phyloP scores from a whole-genome alignment of 2,329 filamentous ascomycete species.

The Diplodia scrobiculata region DNA sequence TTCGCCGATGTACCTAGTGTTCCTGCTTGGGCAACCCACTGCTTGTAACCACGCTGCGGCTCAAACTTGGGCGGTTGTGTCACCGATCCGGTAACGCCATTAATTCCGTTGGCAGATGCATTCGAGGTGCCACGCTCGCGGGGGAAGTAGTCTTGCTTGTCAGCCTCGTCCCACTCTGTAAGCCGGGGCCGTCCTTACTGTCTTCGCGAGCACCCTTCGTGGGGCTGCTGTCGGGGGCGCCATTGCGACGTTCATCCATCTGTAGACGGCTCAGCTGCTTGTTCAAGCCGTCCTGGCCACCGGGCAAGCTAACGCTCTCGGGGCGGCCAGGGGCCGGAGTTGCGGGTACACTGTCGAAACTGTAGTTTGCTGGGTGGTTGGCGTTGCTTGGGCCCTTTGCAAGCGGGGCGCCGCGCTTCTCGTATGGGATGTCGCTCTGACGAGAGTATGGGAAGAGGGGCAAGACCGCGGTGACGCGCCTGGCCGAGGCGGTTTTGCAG shows the following conservation, averaged over 20 bases:
- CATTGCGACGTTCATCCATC: conserved; percentile 59
- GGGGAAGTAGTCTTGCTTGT: conserved; percentile 32
- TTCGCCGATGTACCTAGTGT: conserved; percentile 61
- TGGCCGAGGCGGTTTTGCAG: conserved; percentile 91
- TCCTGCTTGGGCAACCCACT: conserved; percentile 97
- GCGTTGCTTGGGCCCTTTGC: conserved; percentile 61
- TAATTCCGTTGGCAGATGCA: conserved; percentile 56
- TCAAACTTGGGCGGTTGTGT: conserved; percentile 60
- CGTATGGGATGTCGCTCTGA: conserved; percentile 95
- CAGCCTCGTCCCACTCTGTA: conserved; percentile 38
- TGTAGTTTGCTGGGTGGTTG: conserved; percentile 60
- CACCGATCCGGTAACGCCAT: conserved; percentile 52
- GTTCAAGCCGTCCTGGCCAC: conserved; percentile 69
- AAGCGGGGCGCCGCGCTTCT: conserved; percentile 88
- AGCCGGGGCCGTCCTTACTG: conserved; percentile 12
- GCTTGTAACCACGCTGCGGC: conserved; percentile 90
- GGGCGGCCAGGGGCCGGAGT: conserved; percentile 75
- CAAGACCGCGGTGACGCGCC: conserved; percentile 87
- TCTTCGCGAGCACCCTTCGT: conserved; percentile 17
- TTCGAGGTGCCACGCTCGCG: conserved; percentile 34
- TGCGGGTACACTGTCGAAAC: conserved; percentile 87
- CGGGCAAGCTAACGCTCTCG: conserved; percentile 66
- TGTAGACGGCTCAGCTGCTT: conserved; percentile 72
- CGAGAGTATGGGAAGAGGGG: conserved; percentile 96
- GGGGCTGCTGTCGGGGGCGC: conserved; percentile 32